Evolutionary conservation across 495 filamentous ascomycete species (phyloP).

Genomic region (Parathielavia appendiculata): DNA sequence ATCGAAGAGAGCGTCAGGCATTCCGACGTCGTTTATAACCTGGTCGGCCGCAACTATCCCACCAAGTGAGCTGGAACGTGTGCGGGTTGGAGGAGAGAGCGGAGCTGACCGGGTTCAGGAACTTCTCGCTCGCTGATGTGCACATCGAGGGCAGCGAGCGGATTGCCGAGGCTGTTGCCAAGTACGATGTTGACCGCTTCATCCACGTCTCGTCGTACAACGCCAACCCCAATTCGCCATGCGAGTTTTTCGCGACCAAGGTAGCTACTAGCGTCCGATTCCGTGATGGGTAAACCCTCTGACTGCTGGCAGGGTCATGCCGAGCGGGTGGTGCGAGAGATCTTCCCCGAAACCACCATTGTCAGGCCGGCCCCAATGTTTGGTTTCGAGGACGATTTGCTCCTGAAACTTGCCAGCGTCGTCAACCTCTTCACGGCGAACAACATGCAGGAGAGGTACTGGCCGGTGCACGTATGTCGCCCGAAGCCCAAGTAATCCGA

Average conservation of each 20-base stretch:
- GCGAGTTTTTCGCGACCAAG: constrained; percentile 88
- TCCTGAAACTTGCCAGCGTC: constrained; percentile 74
- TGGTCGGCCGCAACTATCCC: constrained; percentile 87
- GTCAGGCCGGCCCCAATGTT: constrained; percentile 92
- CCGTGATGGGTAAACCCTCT: not conserved
- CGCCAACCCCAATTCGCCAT: constrained; percentile 71
- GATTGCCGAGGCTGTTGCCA: constrained; percentile 91
- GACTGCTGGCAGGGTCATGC: constrained; percentile 56
- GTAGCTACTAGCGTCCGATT: constrained; percentile 36
- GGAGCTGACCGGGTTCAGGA: constrained; percentile 52
- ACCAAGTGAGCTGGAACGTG: constrained; percentile 67
- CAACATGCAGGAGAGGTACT: constrained; percentile 83
- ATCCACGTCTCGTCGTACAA: constrained; percentile 97
- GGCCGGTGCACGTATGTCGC: constrained; percentile 79
- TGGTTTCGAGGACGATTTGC: constrained; percentile 88
- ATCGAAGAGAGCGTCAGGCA: constrained; percentile 96
- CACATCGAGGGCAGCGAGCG: constrained; percentile 92
- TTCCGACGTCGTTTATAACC: constrained; percentile 95
- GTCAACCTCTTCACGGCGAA: constrained; percentile 84
- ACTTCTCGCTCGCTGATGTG: constrained; percentile 88
- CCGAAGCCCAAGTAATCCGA: not conserved
- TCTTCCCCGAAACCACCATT: constrained; percentile 98
- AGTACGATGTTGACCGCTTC: constrained; percentile 97
- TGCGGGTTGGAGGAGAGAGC: not conserved
- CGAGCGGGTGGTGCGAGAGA: constrained; percentile 76